These are phyloP conservation scores for Colletotrichum magnum DNA, from an alignment of 2,329 filamentous ascomycete genomes.

Conservation along the genomic window DNA sequence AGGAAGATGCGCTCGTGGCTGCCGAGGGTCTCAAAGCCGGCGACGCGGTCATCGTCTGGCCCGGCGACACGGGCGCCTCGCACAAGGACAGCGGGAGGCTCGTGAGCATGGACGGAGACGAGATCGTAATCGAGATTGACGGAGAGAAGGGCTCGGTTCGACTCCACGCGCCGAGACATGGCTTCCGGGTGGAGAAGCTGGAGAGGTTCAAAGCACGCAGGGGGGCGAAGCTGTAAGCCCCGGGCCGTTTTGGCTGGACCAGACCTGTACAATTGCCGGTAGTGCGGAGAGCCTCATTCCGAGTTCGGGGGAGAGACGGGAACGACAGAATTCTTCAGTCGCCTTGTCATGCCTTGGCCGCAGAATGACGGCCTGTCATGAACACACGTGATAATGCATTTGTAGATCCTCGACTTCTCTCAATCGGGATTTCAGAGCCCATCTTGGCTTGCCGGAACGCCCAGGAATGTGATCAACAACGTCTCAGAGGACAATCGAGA, in stretches of 20 bases:
- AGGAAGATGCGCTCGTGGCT: slow-evolving; percentile 60
- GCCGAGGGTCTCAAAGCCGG: slow-evolving; percentile 67
- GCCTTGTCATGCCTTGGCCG: slow-evolving; percentile 7
- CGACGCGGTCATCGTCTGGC: slow-evolving; percentile 70
- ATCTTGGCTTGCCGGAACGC: slow-evolving; percentile 6
- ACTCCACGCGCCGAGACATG: slow-evolving; percentile 74
- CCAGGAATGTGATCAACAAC: slow-evolving; percentile 29
- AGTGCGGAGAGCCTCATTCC: slow-evolving; percentile 9
- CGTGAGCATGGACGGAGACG: slow-evolving; percentile 63
- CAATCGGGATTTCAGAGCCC: slow-evolving; percentile 26
- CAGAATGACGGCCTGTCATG: slow-evolving; percentile 1
- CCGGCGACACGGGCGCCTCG: slow-evolving; percentile 72
- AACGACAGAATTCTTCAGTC: not conserved
- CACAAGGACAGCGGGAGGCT: slow-evolving; percentile 71
- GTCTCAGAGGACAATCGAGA: not conserved
- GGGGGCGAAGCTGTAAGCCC: slow-evolving; percentile 22
- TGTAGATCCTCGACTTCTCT: not conserved
- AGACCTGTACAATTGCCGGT: not conserved
- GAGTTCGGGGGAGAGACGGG: not conserved
- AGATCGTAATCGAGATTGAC: slow-evolving; percentile 71
- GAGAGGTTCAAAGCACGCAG: slow-evolving; percentile 28
- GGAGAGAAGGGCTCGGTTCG: slow-evolving; percentile 60
- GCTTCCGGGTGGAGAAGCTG: slow-evolving; percentile 64
- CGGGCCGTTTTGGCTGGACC: not conserved
- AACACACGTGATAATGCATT: slow-evolving; percentile 4